Base-by-base conservation (phyloP, 805 yeast genomes). In the Lachancea meyersii region DNA sequence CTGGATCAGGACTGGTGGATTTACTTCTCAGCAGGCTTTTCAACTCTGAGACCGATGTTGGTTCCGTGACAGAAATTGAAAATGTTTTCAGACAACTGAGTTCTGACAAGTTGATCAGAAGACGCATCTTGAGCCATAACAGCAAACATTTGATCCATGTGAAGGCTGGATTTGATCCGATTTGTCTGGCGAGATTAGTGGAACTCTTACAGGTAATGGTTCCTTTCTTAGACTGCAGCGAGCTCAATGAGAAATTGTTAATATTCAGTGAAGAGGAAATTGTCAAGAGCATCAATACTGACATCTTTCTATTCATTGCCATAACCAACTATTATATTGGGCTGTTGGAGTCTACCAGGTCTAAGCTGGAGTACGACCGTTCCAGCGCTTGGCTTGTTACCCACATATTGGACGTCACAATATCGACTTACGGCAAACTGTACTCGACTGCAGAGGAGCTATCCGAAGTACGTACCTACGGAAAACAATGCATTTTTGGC, bases 61-160 rank as follows among this genome's bases (percentile, higher is more conserved):
- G 48, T 5, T 36, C 58, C 3, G 40, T 58, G 3, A 58, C 50
- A 37, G 51, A 43, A 20, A 58, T 61, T 19, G 66, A 61, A 31
- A 46, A 30, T 4, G 38, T 51, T 4, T 49, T 59, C 11, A 22
- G 40, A 24, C 28, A 22, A 8, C 36, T 60, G 32, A 28, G 45
- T 10, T 31, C 50, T 2, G 60, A 60, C 48, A 53, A 47, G 16
- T 34, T 50, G 20, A 46, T 60, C 10, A 43, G 59, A 31, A 50
- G 54, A 10, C 48, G 51, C 10, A 43, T 60, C 1, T 30, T 60
- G 14, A 38, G 42, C 3, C 51, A 58, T 31, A 60, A 59, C 38
- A 18, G 39, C 2, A 45, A 48, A 2, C 30, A 47, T 3, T 36
- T 61, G 27, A 18, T 50, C 32, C 38, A 40, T 9, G 38, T 53